Percentiles rank a stretch among this genome's conserved stretches.
Conservation (phyloP, 805 yeast species). For the Cyberlindnera japonica region DNA sequence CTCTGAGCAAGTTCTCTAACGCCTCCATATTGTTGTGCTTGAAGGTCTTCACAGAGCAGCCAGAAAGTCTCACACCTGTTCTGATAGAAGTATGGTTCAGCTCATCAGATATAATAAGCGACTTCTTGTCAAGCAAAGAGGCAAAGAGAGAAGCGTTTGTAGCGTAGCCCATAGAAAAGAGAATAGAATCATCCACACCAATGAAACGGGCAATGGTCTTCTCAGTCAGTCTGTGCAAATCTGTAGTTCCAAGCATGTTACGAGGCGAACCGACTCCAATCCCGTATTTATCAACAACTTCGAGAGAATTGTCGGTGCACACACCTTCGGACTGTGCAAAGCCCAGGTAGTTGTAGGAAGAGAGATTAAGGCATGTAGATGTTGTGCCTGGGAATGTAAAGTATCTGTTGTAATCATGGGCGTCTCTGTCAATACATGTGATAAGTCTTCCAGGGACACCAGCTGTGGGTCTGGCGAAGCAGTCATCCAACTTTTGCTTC, state of each 20-base stretch:
- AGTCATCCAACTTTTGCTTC: constrained; percentile 87
- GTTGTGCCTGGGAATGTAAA: constrained; percentile 75
- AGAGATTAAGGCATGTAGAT: constrained; percentile 75
- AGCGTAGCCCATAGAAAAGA: constrained; percentile 93
- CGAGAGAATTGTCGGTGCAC: constrained; percentile 78
- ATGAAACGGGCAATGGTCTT: constrained; percentile 74
- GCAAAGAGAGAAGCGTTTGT: constrained; percentile 89
- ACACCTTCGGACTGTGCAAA: constrained; percentile 93
- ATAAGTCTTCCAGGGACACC: constrained; percentile 96
- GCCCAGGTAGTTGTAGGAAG: constrained; percentile 92
- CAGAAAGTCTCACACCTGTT: constrained; percentile 88
- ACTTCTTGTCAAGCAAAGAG: constrained; percentile 78
- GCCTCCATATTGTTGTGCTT: constrained; percentile 89
- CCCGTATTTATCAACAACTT: constrained; percentile 65
- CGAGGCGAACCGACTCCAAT: constrained; percentile 78
- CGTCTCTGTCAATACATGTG: constrained; percentile 71
- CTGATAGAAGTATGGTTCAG: constrained; percentile 94
- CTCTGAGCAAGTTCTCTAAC: constrained; percentile 64
- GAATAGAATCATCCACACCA: constrained; percentile 83
- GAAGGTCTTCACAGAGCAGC: constrained; percentile 88
- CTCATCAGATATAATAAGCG: constrained; percentile 90
- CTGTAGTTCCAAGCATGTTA: constrained; percentile 68
- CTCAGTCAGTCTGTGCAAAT: constrained; percentile 73
- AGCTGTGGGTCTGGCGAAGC: constrained; percentile 92
- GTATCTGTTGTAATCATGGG: constrained; percentile 59